phyloP scores from a whole-genome alignment of 495 filamentous ascomycete species.

The Penicillium argentinense region DNA sequence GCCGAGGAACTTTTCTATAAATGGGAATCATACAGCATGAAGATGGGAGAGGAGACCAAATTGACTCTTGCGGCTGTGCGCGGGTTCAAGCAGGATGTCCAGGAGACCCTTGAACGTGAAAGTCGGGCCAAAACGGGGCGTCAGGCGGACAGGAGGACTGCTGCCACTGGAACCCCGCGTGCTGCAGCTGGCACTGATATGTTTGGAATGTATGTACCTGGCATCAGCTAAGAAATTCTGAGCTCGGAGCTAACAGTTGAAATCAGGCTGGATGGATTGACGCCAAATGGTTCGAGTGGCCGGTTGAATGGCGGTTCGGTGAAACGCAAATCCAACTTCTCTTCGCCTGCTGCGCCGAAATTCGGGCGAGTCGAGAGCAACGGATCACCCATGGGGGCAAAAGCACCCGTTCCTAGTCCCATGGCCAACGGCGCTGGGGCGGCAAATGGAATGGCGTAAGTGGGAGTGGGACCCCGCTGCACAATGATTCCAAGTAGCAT shows the following conservation, averaged over 20 bases:
- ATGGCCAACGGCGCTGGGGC: slow-evolving; percentile 9
- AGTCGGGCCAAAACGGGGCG: slow-evolving; percentile 57
- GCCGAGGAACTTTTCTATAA: slow-evolving; percentile 90
- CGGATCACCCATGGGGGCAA: slow-evolving; percentile 32
- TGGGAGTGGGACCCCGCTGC: too few relatives aligned
- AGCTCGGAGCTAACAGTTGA: too few relatives aligned
- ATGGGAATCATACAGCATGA: slow-evolving; percentile 96
- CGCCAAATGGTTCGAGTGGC: slow-evolving; percentile 65
- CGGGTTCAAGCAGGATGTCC: slow-evolving; percentile 81
- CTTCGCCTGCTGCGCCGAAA: slow-evolving; percentile 56
- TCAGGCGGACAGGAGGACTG: slow-evolving; percentile 60
- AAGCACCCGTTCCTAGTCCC: slow-evolving; percentile 21
- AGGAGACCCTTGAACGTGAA: slow-evolving; percentile 78
- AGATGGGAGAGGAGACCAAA: slow-evolving; percentile 80
- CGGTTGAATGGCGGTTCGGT: slow-evolving; percentile 49
- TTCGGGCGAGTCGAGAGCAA: slow-evolving; percentile 42
- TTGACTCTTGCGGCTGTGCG: slow-evolving; percentile 66
- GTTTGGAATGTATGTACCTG: slow-evolving; percentile 70
- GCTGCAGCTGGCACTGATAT: slow-evolving; percentile 63
- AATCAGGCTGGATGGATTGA: slow-evolving; percentile 71
- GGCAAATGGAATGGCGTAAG: too few relatives aligned
- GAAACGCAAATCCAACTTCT: slow-evolving; percentile 63
- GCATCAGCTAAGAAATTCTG: too few relatives aligned
- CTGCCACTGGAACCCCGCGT: slow-evolving; percentile 63
- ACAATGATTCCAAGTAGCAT: too few relatives aligned